Evolutionary conservation across 202 grass and related monocot species (phyloP).

Genomic region (Zoysia matrella): DNA sequence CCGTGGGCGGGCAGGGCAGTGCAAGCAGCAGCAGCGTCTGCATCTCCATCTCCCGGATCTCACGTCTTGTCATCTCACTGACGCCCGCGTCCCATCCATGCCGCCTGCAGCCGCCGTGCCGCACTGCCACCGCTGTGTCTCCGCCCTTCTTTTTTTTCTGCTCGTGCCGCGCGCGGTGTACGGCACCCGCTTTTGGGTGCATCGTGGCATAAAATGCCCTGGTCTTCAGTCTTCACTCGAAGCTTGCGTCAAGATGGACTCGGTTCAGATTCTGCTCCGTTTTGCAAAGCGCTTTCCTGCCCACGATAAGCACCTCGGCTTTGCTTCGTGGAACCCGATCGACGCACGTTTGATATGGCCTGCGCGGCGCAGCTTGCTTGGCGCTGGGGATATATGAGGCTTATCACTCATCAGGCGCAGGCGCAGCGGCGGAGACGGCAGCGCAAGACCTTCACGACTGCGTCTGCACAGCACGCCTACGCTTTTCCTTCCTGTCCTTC

Average conservation of each 20-base stretch:
- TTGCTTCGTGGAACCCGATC: too few species aligned
- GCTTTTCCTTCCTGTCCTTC: too few species aligned
- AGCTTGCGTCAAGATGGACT: too few species aligned
- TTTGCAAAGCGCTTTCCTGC: too few species aligned
- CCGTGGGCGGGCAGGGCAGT: background rate
- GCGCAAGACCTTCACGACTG: too few species aligned
- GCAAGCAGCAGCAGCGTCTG: background rate
- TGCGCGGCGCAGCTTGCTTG: background rate
- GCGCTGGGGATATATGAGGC: background rate
- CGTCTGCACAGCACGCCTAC: too few species aligned
- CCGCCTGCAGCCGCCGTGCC: background rate
- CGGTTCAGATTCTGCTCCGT: background rate
- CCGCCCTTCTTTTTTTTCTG: background rate
- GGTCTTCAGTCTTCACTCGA: background rate
- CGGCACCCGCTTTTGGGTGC: conserved; percentile 3
- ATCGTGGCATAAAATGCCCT: background rate
- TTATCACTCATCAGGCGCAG: background rate
- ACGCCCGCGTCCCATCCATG: conserved; percentile 30
- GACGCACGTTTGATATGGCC: too few species aligned
- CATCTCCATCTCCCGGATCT: conserved; percentile 38
- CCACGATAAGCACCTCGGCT: too few species aligned
- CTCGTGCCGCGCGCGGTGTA: background rate
- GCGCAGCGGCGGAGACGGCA: background rate
- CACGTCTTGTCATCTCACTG: conserved; percentile 38
- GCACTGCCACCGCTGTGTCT: too few species aligned